Evolutionary conservation across 768 basidiomycete genomes (phyloP), one percentile per base, ranked within the genome.

Genomic region (Mycena filopes): DNA sequence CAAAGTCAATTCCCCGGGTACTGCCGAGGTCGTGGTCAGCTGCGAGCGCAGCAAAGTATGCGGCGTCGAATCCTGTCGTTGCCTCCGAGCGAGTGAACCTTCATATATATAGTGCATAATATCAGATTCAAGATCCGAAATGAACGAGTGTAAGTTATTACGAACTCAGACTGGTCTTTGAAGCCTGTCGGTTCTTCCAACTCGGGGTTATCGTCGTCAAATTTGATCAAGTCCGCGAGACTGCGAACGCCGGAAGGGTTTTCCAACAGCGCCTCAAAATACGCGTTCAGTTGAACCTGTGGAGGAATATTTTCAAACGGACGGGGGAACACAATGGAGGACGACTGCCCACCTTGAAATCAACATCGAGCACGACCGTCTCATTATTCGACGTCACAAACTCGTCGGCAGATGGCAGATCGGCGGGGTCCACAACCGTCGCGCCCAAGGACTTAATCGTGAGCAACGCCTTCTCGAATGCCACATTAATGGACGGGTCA

Each of bases 351-450:
- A 84, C 89, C 81, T 88, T 90, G 76, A 90, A 87, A 66, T 90
- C 88, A 0, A 79, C 76, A 13, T 78, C 69, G n/a, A 87, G 66
- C 3, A 89, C 89, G 18, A 86, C 73, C 0, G 79, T 84, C 72
- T 90, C 88, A 59, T 87, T 86, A 16, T 82, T 81, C 0, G 84
- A 84, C 3, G 68, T 63, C 21, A 80, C 68, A 13, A 87, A 81
- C 56, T 86, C 87, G 1, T 82, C 79, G 3, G 84, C 85, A 28
- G 84, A 84, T 0, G 87, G 84, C 18, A 91, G 75, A 62, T 90
- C 86, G 1, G 87, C 86, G 1, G 88, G 87, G 70, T 91, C 89
- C 9, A 90, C 79, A 5, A 91, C 78, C 1, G 83, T 81, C 1
- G 84, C 84, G 2, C 85, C 85, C 2, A 86, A 75, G 4, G 66